phyloP scores from a whole-genome alignment of 768 basidiomycete species.

The Kwoniella shandongensis region DNA sequence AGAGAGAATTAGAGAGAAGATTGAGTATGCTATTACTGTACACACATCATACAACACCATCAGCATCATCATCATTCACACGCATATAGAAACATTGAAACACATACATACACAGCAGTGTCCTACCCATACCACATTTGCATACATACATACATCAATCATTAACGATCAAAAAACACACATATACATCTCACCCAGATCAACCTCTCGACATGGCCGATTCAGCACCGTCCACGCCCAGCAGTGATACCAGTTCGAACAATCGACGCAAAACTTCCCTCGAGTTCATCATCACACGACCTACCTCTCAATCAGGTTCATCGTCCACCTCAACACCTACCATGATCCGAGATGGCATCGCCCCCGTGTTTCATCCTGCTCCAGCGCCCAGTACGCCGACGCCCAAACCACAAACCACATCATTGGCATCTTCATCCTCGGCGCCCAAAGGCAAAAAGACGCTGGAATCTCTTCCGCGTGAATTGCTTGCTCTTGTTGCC shows the following conservation, averaged over 20 bases:
- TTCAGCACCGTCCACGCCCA: not conserved
- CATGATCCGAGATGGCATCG: not conserved
- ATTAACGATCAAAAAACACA: too few species aligned
- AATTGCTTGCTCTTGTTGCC: slow-evolving; percentile 27
- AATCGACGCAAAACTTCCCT: slow-evolving; percentile 16
- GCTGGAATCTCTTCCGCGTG: slow-evolving; percentile 27
- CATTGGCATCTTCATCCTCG: not conserved
- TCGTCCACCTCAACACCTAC: not conserved
- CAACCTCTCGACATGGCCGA: not conserved
- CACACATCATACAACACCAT: too few species aligned
- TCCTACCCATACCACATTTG: too few species aligned
- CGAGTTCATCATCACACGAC: slow-evolving; percentile 16
- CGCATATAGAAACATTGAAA: too few species aligned
- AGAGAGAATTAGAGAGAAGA: too few species aligned
- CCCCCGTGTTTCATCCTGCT: not conserved
- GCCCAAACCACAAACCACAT: too few species aligned
- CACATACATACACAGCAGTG: too few species aligned
- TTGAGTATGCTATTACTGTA: too few species aligned
- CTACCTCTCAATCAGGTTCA: not conserved
- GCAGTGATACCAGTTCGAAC: not conserved
- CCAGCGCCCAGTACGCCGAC: not conserved
- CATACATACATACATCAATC: too few species aligned
- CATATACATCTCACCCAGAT: too few species aligned
- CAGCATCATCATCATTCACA: too few species aligned
- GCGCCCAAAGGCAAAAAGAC: not conserved